Percentiles rank a stretch among this genome's conserved stretches.
Evolutionary conservation across 345 rosid genomes (phyloP).

Genomic region (Luvunga scandens): DNA sequence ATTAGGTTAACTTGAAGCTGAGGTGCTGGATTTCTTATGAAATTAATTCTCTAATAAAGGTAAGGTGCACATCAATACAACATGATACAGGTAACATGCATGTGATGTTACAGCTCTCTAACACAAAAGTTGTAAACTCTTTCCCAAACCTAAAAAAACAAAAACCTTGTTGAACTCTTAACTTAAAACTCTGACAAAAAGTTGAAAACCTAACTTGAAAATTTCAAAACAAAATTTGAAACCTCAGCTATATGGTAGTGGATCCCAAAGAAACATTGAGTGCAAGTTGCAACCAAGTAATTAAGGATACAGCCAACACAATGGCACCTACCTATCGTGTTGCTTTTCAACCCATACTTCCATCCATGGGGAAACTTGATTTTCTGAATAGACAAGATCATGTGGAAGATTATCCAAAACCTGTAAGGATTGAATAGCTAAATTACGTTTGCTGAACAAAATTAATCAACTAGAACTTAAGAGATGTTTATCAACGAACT

Average conservation of each 20-base stretch:
- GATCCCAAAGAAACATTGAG: neutral
- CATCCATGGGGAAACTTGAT: constrained; percentile 84
- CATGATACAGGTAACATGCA: no score
- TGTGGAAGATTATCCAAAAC: constrained; percentile 99
- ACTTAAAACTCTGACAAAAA: no score
- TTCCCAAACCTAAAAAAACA: no score
- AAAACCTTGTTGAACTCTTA: no score
- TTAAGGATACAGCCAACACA: neutral
- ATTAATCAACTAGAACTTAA: constrained; percentile 3
- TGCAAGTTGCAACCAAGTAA: neutral
- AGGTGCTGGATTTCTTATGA: neutral
- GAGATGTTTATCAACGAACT: neutral
- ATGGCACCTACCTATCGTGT: constrained; percentile 48
- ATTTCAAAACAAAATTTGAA: no score
- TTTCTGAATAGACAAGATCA: constrained; percentile 80
- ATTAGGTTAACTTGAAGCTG: neutral
- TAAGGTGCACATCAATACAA: neutral
- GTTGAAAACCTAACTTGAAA: no score
- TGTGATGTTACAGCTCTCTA: no score
- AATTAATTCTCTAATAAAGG: neutral
- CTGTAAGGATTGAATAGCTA: constrained; percentile 38
- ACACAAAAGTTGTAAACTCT: no score
- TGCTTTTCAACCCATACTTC: constrained; percentile 91
- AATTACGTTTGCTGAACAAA: neutral
- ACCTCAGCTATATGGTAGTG: no score